phyloP scores from a whole-genome alignment of 148 eudicot species.

The Rhododendron williamsianum region DNA sequence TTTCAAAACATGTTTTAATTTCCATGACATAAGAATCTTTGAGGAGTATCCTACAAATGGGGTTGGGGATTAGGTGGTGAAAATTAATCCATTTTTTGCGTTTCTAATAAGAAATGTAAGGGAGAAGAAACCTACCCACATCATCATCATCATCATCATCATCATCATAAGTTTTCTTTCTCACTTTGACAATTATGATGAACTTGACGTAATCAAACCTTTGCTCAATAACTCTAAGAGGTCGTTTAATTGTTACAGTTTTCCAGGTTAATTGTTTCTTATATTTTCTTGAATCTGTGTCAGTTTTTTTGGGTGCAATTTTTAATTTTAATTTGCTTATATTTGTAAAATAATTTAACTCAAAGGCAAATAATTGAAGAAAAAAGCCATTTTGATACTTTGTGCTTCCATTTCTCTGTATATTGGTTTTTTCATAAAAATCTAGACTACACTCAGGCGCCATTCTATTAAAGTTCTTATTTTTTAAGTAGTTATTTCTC shows the following conservation, averaged over 20 bases:
- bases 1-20: not conserved
- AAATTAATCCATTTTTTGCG: not conserved
- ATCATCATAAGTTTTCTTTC: not conserved
- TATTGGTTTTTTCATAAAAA: not conserved
- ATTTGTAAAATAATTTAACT: not conserved
- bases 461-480: too few species aligned
- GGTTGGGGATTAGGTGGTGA: slow-evolving; percentile 11
- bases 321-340: too few species aligned
- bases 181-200: not conserved
- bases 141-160: not conserved
- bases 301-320: not conserved
- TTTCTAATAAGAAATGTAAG: not conserved
- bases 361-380: not conserved
- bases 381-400: not conserved
- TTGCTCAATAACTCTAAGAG: not conserved
- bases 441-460: too few species aligned
- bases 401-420: not conserved
- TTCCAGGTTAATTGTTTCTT: not conserved
- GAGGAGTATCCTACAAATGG: not conserved
- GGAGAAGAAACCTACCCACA: not conserved
- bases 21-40: slow-evolving; percentile 9
- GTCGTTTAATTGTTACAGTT: not conserved
- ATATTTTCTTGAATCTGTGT: not conserved
- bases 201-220: not conserved
- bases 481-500: too few species aligned